Evolutionary conservation across 148 eudicot species (phyloP).

Genomic region (Limonium bicolor): DNA sequence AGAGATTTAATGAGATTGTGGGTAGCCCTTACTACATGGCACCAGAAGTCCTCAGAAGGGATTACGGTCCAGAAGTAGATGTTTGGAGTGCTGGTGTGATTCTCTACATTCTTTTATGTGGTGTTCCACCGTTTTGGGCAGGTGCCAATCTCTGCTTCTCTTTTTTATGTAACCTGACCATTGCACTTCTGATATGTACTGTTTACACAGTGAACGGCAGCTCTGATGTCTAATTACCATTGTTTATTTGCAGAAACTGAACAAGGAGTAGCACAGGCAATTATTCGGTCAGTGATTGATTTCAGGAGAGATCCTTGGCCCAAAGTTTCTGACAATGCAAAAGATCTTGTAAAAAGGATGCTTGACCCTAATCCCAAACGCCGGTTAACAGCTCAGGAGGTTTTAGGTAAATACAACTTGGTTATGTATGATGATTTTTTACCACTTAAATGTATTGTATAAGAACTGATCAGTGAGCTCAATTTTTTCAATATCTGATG

Average conservation of each 20-base stretch:
- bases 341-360: constrained; percentile 64
- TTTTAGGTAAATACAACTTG: constrained; percentile 76
- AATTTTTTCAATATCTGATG: too few species aligned
- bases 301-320: constrained; percentile 87
- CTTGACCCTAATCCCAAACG: constrained; percentile 58
- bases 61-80: constrained; percentile 30
- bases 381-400: constrained; percentile 57
- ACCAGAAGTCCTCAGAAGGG: constrained; percentile 33
- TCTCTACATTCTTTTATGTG: constrained; percentile 41
- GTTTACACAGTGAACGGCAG: background rate
- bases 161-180: background rate
- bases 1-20: constrained; percentile 41
- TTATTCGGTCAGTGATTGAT: constrained; percentile 55
- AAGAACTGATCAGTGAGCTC: too few species aligned
- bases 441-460: too few species aligned
- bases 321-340: constrained; percentile 56
- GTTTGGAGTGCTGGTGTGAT: constrained; percentile 42
- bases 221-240: background rate
- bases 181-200: background rate
- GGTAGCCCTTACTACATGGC: constrained; percentile 70
- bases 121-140: constrained; percentile 62
- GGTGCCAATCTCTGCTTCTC: constrained; percentile 12
- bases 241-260: constrained; percentile 52
- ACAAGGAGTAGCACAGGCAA: constrained; percentile 83
- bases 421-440: too few species aligned